Base-by-base conservation (phyloP, 1,284 basidiomycete genomes). In the Austroboletus niveus region DNA sequence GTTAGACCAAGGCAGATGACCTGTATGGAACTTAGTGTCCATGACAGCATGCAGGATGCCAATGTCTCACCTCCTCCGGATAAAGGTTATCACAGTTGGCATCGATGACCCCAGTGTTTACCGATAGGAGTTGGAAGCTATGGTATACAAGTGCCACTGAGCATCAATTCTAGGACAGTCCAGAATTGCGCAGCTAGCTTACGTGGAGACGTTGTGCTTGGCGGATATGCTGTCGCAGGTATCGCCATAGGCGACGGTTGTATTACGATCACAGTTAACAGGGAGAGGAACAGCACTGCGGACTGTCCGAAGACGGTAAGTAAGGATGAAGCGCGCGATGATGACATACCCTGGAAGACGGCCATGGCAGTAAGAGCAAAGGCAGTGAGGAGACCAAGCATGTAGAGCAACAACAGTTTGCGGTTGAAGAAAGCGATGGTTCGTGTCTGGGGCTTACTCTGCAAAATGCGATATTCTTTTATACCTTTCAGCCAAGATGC, bases 121-220 rank as follows among this genome's bases (percentile, higher is more conserved):
- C 67, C 12, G 62, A 48, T 10, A 73, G 64, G 34, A 78, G 70
- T 53, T 78, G 76, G 57, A 74, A 78, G 10, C 71, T 73, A 29
- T 31, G 41, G 22, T 2, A 41, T 11, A 8, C 34, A 29, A 12
- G 12, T n/a, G 47, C 48, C 9, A 52, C 34, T 47, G 4, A n/a
- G 8, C 17, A 22, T 20, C 39, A 12, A 46, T 14, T 29, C 4
- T 5, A 43, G 14, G 10, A 8, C 24, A 30, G 14, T 22, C 8
- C 11, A 36, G 14, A 9, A 24, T 5, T 9, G 8, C 17, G 2
- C 17, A 17, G 17, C 5, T n/a, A 20, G 47, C 72, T 55, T 36
- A 75, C 69, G 75, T 80, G 15, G 77, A 78, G 27, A 69, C 74
- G 39, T 72, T 71, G 45, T 79, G 60, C 42, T 66, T 53, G 29